Base-by-base conservation (phyloP, 2,329 filamentous ascomycete species). In the Colletotrichum sp. region DNA sequence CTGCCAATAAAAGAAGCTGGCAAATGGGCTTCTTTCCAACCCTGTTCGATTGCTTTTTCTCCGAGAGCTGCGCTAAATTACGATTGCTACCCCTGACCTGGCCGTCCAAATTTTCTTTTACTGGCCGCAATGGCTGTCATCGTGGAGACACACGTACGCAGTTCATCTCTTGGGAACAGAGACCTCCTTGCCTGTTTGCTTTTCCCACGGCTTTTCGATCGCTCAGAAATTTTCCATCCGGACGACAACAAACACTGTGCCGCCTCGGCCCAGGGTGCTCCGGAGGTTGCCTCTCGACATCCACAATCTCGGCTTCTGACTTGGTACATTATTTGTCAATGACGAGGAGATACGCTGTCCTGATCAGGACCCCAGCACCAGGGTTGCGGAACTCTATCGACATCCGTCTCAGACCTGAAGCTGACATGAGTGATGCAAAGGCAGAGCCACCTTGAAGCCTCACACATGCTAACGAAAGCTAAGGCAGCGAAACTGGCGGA, bases 21-120 rank as follows among this genome's bases (percentile, higher is more conserved):
- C 70, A 74, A 76, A 76, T 69, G 71, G 74, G 74, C 70, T 60
- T 69, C 69, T 24, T 73, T 76, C 74, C 74, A 76, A 36, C 59
- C 65, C 74, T 60, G 70, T 32, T 32, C 65, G 34, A 69, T 60
- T 74, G 49, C 63, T 74, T 74, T 74, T 64, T 36, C 73, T 60
- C 73, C 74, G 64, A 71, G 73, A 32, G 39, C 24, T 65, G 44
- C 59, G 28, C 60, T 65, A 57, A 69, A 59, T 30, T 55, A 52
- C 59, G 32, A 60, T 52, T 34, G 18, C 44, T 69, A 69, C 44
- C 74, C 71, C 70, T 68, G 71, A 63, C 64, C 70, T 30, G 57
- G 21, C n/a, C 26, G 44, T 49, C 32, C 59, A 60, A 26, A 34
- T 65, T 68, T 67, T 26, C 70, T 64, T 72, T 32, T 28, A 9